These are phyloP conservation scores for Mucor lusitanicus DNA, from an alignment of 371 early-diverging fungal genomes.

Conservation along the genomic window DNA sequence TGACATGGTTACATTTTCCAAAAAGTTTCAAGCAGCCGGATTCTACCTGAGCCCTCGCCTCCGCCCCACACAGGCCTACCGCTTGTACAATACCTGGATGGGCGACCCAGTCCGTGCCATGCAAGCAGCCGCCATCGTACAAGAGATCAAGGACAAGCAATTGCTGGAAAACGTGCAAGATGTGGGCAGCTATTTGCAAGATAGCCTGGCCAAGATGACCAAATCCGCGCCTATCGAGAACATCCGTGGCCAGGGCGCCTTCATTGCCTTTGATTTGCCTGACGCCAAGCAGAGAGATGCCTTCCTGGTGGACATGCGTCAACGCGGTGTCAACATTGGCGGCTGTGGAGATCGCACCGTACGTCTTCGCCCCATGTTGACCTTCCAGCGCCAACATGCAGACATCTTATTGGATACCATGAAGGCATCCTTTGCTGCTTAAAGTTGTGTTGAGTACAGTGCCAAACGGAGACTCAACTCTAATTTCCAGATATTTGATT, in stretches of 20 bases:
- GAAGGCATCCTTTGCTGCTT: slow-evolving; percentile 15
- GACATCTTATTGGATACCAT: slow-evolving; percentile 69
- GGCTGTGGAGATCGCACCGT: slow-evolving; percentile 69
- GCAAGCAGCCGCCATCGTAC: slow-evolving; percentile 67
- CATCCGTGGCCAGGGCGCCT: slow-evolving; percentile 70
- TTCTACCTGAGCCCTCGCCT: slow-evolving; percentile 62
- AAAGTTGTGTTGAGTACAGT: too few relatives aligned
- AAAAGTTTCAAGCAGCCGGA: slow-evolving; percentile 80
- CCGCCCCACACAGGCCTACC: slow-evolving; percentile 63
- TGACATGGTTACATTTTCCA: slow-evolving; percentile 79
- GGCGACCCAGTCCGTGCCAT: slow-evolving; percentile 73
- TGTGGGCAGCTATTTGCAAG: slow-evolving; percentile 60
- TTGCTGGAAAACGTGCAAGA: slow-evolving; percentile 54
- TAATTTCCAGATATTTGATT: background rate
- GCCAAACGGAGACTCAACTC: background rate
- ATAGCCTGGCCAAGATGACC: slow-evolving; percentile 47
- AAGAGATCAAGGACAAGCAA: slow-evolving; percentile 58
- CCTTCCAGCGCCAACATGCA: slow-evolving; percentile 71
- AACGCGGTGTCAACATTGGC: slow-evolving; percentile 71
- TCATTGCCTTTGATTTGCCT: slow-evolving; percentile 73
- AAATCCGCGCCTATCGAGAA: slow-evolving; percentile 26
- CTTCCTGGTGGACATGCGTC: slow-evolving; percentile 61
- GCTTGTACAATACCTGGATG: slow-evolving; percentile 79
- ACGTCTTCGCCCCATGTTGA: slow-evolving; percentile 74
- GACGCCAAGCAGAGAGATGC: slow-evolving; percentile 48